Evolutionary conservation across 179 eudicot genomes (phyloP).

Genomic region (Spinacia oleracea): DNA sequence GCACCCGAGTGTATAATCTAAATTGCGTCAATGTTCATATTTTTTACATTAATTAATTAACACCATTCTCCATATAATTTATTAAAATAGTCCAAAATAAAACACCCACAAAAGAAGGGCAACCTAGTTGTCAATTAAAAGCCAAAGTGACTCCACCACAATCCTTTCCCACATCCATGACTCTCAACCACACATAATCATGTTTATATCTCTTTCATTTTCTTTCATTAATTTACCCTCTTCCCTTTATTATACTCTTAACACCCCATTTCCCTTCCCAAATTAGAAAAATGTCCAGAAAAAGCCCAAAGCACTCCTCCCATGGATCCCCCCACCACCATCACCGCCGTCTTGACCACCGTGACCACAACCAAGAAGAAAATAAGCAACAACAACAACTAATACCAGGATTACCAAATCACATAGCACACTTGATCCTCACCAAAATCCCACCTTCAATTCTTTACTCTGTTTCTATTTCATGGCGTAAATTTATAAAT

Average conservation of each 20-base stretch:
- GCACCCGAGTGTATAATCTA: too few species aligned
- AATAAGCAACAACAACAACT: constrained; percentile 9
- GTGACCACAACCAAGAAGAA: neutral
- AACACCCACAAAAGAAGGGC: too few species aligned
- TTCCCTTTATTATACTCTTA: neutral
- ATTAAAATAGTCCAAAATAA: too few species aligned
- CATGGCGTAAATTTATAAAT: constrained; percentile 50
- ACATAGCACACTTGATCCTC: constrained; percentile 49
- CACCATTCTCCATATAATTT: too few species aligned
- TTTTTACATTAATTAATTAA: too few species aligned
- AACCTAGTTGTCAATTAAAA: neutral
- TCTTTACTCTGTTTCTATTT: constrained; percentile 40
- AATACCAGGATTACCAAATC: constrained; percentile 52
- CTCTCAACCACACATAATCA: neutral
- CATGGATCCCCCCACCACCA: neutral
- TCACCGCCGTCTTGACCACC: neutral
- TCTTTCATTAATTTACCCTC: neutral
- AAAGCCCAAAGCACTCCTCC: constrained; percentile 26
- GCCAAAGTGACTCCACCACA: neutral
- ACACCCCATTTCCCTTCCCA: neutral
- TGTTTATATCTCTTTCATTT: neutral
- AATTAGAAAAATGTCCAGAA: constrained; percentile 14
- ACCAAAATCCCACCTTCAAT: constrained; percentile 37
- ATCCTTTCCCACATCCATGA: neutral
- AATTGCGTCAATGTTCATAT: too few species aligned